Conservation (phyloP, 495 filamentous ascomycete species). For the Melanomma pulvis-pyrius region DNA sequence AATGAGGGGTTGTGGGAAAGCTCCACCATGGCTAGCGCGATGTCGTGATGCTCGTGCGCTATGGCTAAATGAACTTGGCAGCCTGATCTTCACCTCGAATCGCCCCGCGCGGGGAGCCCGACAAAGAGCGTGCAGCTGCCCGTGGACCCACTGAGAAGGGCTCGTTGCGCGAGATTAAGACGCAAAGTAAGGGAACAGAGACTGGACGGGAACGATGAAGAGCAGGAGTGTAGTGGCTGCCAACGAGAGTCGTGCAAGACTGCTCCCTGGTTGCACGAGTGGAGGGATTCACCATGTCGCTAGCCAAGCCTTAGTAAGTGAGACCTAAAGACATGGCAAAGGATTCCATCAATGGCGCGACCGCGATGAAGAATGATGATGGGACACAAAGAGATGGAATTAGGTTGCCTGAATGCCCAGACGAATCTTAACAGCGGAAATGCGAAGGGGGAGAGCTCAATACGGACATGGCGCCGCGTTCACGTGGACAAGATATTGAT, state of each 20-base stretch:
- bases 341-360: neutral
- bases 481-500: too few relatives aligned
- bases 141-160: too few relatives aligned
- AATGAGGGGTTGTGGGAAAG: neutral
- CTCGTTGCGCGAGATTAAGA: too few relatives aligned
- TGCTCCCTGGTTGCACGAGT: too few relatives aligned
- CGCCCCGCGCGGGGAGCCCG: neutral
- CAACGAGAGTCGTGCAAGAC: too few relatives aligned
- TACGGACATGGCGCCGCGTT: too few relatives aligned
- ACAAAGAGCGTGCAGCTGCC: neutral
- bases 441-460: neutral
- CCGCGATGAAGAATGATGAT: neutral
- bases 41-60: conserved; percentile 22
- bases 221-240: neutral
- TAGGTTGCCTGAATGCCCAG: neutral
- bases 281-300: too few relatives aligned
- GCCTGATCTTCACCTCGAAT: neutral
- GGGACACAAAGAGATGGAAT: neutral
- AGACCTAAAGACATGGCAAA: neutral
- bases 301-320: neutral
- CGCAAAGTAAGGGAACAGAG: neutral
- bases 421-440: neutral
- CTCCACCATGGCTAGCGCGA: conserved; percentile 7
- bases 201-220: neutral
- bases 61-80: conserved; percentile 10